phyloP scores from a whole-genome alignment of 2,329 filamentous ascomycete genomes.

The Dothideomycetidae sp. region DNA sequence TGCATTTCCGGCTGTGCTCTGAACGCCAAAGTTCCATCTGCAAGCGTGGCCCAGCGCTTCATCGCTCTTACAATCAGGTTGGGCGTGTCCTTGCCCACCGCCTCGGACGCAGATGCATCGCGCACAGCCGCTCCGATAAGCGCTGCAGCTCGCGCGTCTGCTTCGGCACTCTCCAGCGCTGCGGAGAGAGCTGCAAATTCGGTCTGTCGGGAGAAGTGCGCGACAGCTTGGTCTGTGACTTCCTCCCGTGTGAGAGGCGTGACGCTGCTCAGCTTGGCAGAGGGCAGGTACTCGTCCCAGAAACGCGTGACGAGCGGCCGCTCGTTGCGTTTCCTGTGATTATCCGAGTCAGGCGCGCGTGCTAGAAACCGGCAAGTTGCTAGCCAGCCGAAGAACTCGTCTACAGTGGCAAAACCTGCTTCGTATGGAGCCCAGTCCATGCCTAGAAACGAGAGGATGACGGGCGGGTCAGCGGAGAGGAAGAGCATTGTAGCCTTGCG shows the following conservation, averaged over 20 bases:
- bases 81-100: slow-evolving; percentile 14
- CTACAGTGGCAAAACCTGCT: slow-evolving; percentile 38
- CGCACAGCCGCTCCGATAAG: no score
- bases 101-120: no score
- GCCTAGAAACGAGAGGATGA: slow-evolving; percentile 49
- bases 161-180: no score
- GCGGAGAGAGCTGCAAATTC: no score
- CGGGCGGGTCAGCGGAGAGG: slow-evolving; percentile 42
- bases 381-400: slow-evolving; percentile 50
- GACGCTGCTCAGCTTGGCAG: slow-evolving; percentile 6
- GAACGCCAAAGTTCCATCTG: slow-evolving; percentile 11
- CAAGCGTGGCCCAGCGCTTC: slow-evolving; percentile 16
- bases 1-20: slow-evolving; percentile 12
- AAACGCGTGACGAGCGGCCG: slow-evolving; percentile 50
- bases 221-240: slow-evolving; percentile 41
- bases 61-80: slow-evolving; percentile 17
- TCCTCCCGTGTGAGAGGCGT: slow-evolving; percentile 27
- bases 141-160: no score
- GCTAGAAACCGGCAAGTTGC: slow-evolving; percentile 47
- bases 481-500: slow-evolving; percentile 36
- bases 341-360: no score
- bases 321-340: no score
- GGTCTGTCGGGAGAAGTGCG: slow-evolving; percentile 16
- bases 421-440: slow-evolving; percentile 39
- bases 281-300: slow-evolving; percentile 49